Conservation (phyloP, 768 basidiomycete genomes). For the Lactifluus echinatus region DNA sequence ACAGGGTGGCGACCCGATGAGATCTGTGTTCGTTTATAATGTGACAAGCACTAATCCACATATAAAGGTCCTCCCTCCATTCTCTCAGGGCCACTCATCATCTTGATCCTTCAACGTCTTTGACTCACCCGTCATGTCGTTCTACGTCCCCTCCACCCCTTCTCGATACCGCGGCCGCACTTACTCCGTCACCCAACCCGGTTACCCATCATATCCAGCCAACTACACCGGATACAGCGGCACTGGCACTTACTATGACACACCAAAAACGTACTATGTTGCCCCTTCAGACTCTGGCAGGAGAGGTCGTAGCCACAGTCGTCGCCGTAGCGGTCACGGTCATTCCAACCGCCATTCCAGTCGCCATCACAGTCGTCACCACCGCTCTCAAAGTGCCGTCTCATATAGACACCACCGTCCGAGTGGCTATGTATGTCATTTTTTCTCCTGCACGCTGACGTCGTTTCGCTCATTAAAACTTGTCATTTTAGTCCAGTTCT, state of each 20-base stretch:
- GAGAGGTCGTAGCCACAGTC: constrained; percentile 20
- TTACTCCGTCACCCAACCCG: constrained; percentile 19
- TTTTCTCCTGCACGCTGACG: too few relatives aligned
- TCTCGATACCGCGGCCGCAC: constrained; percentile 20
- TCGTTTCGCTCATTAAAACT: neutral
- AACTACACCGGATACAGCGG: constrained; percentile 20
- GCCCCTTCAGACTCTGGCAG: constrained; percentile 18
- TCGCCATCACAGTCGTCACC: constrained; percentile 13
- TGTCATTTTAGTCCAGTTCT: neutral
- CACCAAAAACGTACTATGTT: constrained; percentile 12
- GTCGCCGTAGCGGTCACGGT: constrained; percentile 17
- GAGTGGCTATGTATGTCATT: constrained; percentile 15
- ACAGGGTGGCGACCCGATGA: neutral
- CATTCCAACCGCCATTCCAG: constrained; percentile 12
- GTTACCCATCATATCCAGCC: constrained; percentile 17
- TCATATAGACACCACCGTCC: constrained; percentile 11
- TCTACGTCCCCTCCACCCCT: constrained; percentile 24
- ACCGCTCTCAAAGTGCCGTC: constrained; percentile 11
- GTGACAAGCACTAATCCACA: neutral
- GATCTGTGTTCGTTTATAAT: constrained; percentile 8
- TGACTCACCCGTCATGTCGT: constrained; percentile 14
- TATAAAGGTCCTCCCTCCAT: constrained; percentile 8
- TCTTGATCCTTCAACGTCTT: constrained; percentile 2
- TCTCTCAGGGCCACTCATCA: neutral
- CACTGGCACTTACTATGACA: constrained; percentile 11